These are phyloP conservation scores for Fomitopsis pulvina DNA, from an alignment of 768 basidiomycete genomes.

Conservation along the genomic window DNA sequence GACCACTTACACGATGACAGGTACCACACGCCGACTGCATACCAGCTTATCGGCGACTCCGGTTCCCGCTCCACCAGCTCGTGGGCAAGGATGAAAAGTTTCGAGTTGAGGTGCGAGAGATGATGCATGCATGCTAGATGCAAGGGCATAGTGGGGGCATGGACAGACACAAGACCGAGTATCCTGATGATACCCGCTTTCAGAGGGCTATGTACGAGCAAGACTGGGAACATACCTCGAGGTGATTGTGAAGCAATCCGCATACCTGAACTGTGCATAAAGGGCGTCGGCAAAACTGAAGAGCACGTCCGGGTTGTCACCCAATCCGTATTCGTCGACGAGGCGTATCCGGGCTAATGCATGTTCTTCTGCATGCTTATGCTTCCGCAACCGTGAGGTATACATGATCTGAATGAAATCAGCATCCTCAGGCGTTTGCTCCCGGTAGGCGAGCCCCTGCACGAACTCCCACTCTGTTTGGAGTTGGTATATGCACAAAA, in stretches of 20 bases:
- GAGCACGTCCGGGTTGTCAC: constrained; percentile 89
- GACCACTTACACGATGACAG: constrained; percentile 80
- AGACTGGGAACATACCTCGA: constrained; percentile 43
- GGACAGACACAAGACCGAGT: constrained; percentile 74
- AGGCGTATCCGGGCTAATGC: constrained; percentile 72
- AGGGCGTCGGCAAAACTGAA: constrained; percentile 37
- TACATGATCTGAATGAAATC: constrained; percentile 93
- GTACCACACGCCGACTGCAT: constrained; percentile 98
- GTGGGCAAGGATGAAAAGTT: constrained; percentile 93
- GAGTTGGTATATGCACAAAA: not conserved
- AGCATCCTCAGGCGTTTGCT: constrained; percentile 84
- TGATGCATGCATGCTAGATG: constrained; percentile 99
- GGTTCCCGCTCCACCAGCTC: constrained; percentile 94
- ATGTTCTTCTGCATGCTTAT: constrained; percentile 79
- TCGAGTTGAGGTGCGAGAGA: constrained; percentile 83
- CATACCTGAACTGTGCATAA: constrained; percentile 49
- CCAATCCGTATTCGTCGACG: constrained; percentile 74
- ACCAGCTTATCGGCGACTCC: constrained; percentile 92
- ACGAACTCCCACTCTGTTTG: constrained; percentile 92
- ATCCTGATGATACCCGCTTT: constrained; percentile 46
- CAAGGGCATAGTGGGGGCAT: constrained; percentile 84
- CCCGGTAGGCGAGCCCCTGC: constrained; percentile 70
- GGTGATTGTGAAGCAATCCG: constrained; percentile 89
- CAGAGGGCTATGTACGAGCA: not conserved
- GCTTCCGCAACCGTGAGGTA: constrained; percentile 85